Conservation (phyloP, 2,329 filamentous ascomycete species). For the Herpotrichia juniperi region DNA sequence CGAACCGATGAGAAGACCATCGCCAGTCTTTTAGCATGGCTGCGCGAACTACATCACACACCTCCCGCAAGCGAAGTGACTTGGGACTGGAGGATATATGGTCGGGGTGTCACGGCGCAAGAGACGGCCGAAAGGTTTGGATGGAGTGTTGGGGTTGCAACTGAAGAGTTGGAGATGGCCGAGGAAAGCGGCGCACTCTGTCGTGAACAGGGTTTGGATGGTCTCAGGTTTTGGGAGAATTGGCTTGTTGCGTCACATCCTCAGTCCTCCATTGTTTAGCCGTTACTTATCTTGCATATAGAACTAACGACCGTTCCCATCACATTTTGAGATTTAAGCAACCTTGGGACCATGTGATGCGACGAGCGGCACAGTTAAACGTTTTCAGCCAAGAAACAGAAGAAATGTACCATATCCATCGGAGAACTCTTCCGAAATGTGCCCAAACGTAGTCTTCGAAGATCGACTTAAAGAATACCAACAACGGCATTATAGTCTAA, state of each 20-base stretch:
- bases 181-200: slow-evolving; percentile 88
- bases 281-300: neutral
- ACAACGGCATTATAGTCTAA: too few species aligned
- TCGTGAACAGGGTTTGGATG: slow-evolving; percentile 89
- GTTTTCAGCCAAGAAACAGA: too few species aligned
- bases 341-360: too few species aligned
- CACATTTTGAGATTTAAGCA: too few species aligned
- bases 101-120: slow-evolving; percentile 85
- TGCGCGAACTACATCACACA: slow-evolving; percentile 72
- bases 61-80: slow-evolving; percentile 67
- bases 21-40: slow-evolving; percentile 75
- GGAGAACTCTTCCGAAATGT: too few species aligned
- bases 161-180: slow-evolving; percentile 95
- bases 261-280: neutral
- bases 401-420: too few species aligned
- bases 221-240: slow-evolving; percentile 93
- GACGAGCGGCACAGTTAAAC: too few species aligned
- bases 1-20: slow-evolving; percentile 91
- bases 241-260: slow-evolving; percentile 36
- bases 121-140: slow-evolving; percentile 89
- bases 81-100: slow-evolving; percentile 81
- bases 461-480: too few species aligned
- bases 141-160: slow-evolving; percentile 96
- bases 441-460: too few species aligned
- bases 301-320: too few species aligned